These are phyloP conservation scores for Rhynchospora pubera DNA, from an alignment of 176 grass and related monocot species.

Conservation along the genomic window DNA sequence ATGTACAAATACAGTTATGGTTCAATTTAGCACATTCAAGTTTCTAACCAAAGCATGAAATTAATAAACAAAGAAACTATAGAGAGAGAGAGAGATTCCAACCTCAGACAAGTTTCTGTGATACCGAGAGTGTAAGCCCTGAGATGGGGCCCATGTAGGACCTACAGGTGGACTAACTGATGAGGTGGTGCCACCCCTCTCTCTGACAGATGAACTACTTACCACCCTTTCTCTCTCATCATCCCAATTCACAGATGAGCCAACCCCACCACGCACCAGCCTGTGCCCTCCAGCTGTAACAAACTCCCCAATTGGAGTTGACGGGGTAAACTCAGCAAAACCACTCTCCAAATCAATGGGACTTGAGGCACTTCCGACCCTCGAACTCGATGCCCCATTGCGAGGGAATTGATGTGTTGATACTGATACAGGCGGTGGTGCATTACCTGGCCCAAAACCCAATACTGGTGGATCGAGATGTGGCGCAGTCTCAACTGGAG, in stretches of 20 bases:
- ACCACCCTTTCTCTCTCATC: slow-evolving; percentile 21
- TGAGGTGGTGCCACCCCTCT: slow-evolving; percentile 4
- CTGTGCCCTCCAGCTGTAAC: not conserved
- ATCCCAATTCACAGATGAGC: slow-evolving; percentile 10
- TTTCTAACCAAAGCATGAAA: not conserved
- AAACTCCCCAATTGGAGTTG: not conserved
- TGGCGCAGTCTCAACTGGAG: not conserved
- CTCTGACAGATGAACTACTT: slow-evolving; percentile 1
- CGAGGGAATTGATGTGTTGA: slow-evolving; percentile 10
- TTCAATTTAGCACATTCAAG: not conserved
- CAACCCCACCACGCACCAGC: not conserved
- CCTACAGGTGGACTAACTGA: slow-evolving; percentile 7
- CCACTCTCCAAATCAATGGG: slow-evolving; percentile 28
- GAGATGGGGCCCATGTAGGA: slow-evolving; percentile 7
- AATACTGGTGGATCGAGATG: not conserved
- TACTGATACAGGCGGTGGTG: not conserved
- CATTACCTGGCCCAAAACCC: not conserved
- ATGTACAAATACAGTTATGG: not conserved
- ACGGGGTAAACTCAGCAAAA: slow-evolving; percentile 15
- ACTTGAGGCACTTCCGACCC: slow-evolving; percentile 7
- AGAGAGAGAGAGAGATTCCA: not conserved
- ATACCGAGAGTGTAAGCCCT: slow-evolving; percentile 11
- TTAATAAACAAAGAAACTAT: not conserved
- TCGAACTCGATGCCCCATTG: not conserved
- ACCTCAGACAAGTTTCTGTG: slow-evolving; percentile 22